A percentile compares a stretch with the other conserved stretches of the same genome.
Conservation (phyloP, 768 basidiomycete species). For the Russula emetica region DNA sequence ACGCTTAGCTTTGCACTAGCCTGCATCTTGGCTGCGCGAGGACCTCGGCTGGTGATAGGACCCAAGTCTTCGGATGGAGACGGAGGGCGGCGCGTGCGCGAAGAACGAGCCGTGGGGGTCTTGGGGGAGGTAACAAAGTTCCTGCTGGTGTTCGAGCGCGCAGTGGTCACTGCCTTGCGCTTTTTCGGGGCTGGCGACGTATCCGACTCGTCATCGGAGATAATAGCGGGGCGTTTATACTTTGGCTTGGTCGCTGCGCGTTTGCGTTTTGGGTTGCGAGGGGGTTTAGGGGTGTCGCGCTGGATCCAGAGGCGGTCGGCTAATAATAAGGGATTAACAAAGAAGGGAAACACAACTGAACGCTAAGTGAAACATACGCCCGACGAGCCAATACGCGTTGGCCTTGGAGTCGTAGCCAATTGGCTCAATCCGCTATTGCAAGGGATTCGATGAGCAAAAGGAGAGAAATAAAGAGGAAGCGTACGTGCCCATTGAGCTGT, state of each 20-base stretch:
- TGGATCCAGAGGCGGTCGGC: slow-evolving; percentile 87
- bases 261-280: slow-evolving; percentile 41
- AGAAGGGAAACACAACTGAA: background rate
- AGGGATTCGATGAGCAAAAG: slow-evolving; percentile 12
- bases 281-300: slow-evolving; percentile 54
- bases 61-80: slow-evolving; percentile 10
- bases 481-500: slow-evolving; percentile 67
- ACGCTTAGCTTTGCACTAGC: slow-evolving; percentile 66
- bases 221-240: slow-evolving; percentile 19
- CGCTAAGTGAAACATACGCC: slow-evolving; percentile 45
- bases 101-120: slow-evolving; percentile 12
- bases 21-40: slow-evolving; percentile 64
- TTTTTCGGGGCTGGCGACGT: slow-evolving; percentile 28
- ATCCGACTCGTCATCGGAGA: slow-evolving; percentile 30
- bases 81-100: slow-evolving; percentile 14
- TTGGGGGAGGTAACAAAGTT: slow-evolving; percentile 7
- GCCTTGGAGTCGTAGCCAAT: slow-evolving; percentile 75
- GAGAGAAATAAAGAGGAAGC: background rate
- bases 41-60: slow-evolving; percentile 39
- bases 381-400: slow-evolving; percentile 85
- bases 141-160: slow-evolving; percentile 16
- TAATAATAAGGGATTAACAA: slow-evolving; percentile 31
- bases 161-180: slow-evolving; percentile 25
- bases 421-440: slow-evolving; percentile 69
- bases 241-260: slow-evolving; percentile 36